Base-by-base conservation (phyloP, 495 filamentous ascomycete genomes). In the Trichocladium uniseriatum region DNA sequence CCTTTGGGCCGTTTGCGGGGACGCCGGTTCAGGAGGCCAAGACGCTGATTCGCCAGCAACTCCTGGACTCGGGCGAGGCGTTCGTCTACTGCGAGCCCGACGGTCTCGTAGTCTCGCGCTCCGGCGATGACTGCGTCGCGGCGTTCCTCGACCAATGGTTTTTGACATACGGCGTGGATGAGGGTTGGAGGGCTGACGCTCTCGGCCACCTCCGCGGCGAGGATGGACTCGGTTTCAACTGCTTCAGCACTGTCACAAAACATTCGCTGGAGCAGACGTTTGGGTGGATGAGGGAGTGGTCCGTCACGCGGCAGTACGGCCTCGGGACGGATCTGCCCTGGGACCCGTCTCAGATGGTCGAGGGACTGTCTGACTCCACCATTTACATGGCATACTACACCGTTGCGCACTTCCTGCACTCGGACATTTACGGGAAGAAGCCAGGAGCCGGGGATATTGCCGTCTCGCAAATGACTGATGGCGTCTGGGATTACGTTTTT, bases 321-420 rank as follows among this genome's bases (percentile, higher is more conserved):
- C 75, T 97, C 34, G 91, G 91, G 24, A 88, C 91, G 16, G 86
- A 89, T 64, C 77, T 97, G 29, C 91, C 91, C 9, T 96, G 91
- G 89, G 92, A 95, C 61, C 73, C 74, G 29, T 77, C 87, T 59
- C 88, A 89, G 70, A 74, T 95, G 22, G 91, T 97, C 15, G 91
- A 96, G 71, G 82, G 78, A 74, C 70, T 97, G 66, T 84, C 79
- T 59, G 91, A 97, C 64, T 86, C 80, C 34, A 95, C 92, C 2
- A 79, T 96, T 59, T 97, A 97, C 69, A 90, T 89, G 84, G 81
- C 88, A 10, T 97, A 96, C 70, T 97, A 97, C 71, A 95, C 91
- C 7, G 81, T 97, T 52, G 81, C 86, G 13, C 90, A 95, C 66
- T 77, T 83, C 51, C 78, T 97, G 21, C 89, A 94, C 67, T 78